These are phyloP conservation scores for Raphanus sativus DNA, from an alignment of 345 rosid genomes.

Conservation along the genomic window DNA sequence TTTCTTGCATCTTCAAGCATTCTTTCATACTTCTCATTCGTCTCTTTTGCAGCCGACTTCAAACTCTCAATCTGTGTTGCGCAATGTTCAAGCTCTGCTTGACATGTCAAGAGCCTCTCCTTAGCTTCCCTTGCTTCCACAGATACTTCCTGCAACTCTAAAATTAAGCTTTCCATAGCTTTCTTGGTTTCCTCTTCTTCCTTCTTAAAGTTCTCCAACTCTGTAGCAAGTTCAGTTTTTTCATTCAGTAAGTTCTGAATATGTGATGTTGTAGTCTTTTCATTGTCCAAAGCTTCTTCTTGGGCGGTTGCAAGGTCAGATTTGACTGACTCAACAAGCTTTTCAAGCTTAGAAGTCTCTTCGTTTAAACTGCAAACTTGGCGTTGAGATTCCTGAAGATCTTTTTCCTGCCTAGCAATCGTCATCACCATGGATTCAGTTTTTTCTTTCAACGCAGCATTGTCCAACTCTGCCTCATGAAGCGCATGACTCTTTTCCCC, in stretches of 20 bases:
- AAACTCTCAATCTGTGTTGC: background rate
- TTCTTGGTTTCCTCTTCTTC: conserved; percentile 88
- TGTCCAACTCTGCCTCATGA: conserved; percentile 64
- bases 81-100: background rate
- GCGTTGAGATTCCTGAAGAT: conserved; percentile 65
- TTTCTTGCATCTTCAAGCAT: background rate
- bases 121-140: conserved; percentile 72
- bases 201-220: conserved; percentile 57
- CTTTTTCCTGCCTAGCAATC: conserved; percentile 51
- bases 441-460: conserved; percentile 60
- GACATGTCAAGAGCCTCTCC: conserved; percentile 61
- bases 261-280: conserved; percentile 69
- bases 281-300: conserved; percentile 74
- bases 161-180: conserved; percentile 76
- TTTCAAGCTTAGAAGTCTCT: conserved; percentile 49
- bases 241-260: conserved; percentile 63
- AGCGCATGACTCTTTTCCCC: conserved; percentile 62
- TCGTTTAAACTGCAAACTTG: conserved; percentile 44
- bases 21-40: background rate
- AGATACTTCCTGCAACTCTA: conserved; percentile 80
- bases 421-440: conserved; percentile 67
- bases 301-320: conserved; percentile 56
- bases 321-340: conserved; percentile 52
- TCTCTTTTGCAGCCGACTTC: background rate
- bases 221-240: conserved; percentile 58